Base-by-base conservation (phyloP, 2,329 filamentous ascomycete species). In the Apiospora phragmitis region DNA sequence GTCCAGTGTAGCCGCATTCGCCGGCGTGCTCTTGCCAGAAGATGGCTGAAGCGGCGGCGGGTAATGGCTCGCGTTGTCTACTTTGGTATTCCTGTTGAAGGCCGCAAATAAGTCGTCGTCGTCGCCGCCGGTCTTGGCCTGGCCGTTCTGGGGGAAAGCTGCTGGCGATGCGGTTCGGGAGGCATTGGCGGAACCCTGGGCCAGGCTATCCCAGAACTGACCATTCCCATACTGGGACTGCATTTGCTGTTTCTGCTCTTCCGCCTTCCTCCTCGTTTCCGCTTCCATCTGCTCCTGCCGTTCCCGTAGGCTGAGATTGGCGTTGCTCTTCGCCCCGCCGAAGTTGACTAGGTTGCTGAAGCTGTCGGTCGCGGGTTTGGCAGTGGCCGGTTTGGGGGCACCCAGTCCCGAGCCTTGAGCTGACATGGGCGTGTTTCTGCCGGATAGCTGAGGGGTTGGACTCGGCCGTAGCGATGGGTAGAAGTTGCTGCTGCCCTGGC, bases 181-280 rank as follows among this genome's bases (percentile, higher is more conserved):
- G 65, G 83, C 81, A 70, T 83, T 81, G 59, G 86, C 83, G 43
- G 86, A 86, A 76, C 78, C 76, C 75, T 80, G 82, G 73, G 90
- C 94, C 66, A 96, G 83, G 16, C 83, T 89, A 77, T 96, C 93
- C 90, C 92, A 95, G 78, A 94, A 94, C 72, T 90, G 89, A 14
- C 88, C 87, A 76, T 91, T 90, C 2, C 93, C 94, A 80, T 94
- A 98, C 72, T 95, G 91, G 41, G 89, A 87, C 74, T 96, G 93
- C 76, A 91, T 88, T 79, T 91, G 89, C 76, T 87, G 91, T 76
- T 87, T 89, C 78, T 89, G 89, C 79, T 95, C 92, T 71, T 91
- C 92, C 72, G 94, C 93, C 79, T 95, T 93, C 79, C 85, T 89
- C 43, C 87, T 85, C 81, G 90, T 93, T 80, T 92, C 89, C 4